Evolutionary conservation across 2,329 filamentous ascomycete genomes (phyloP).

Genomic region (Cladophialophora carrionii): DNA sequence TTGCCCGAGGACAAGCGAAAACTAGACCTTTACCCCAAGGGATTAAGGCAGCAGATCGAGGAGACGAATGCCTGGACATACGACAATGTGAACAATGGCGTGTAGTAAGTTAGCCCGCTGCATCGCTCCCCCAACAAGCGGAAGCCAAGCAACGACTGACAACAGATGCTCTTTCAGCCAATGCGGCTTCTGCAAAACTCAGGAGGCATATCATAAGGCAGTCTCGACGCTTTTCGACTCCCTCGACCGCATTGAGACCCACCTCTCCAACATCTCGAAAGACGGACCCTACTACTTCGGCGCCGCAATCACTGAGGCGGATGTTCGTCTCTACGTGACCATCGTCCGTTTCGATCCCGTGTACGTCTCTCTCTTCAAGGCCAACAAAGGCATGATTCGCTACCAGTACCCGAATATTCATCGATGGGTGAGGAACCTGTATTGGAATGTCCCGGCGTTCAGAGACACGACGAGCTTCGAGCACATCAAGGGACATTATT

Average conservation of each 20-base stretch:
- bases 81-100: constrained; percentile 58
- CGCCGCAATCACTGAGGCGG: constrained; percentile 71
- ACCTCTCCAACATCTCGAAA: constrained; percentile 55
- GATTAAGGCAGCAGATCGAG: constrained; percentile 67
- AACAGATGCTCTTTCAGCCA: constrained; percentile 46
- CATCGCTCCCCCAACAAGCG: background rate
- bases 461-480: constrained; percentile 50
- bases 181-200: constrained; percentile 74
- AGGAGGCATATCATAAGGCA: constrained; percentile 74
- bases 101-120: constrained; percentile 23
- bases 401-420: constrained; percentile 59
- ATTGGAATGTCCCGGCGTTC: constrained; percentile 50
- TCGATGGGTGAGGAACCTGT: constrained; percentile 51
- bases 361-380: constrained; percentile 81
- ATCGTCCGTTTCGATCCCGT: constrained; percentile 69
- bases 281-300: constrained; percentile 70
- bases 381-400: constrained; percentile 64
- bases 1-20: constrained; percentile 62
- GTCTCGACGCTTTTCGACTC: constrained; percentile 69
- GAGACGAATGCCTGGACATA: constrained; percentile 77
- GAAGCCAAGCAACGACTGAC: background rate
- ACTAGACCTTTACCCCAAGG: constrained; percentile 63
- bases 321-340: constrained; percentile 71
- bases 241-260: constrained; percentile 71
- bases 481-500: constrained; percentile 32